Evolutionary conservation across 2,329 filamentous ascomycete genomes (phyloP).

Genomic region (Aureobasidium sp.): DNA sequence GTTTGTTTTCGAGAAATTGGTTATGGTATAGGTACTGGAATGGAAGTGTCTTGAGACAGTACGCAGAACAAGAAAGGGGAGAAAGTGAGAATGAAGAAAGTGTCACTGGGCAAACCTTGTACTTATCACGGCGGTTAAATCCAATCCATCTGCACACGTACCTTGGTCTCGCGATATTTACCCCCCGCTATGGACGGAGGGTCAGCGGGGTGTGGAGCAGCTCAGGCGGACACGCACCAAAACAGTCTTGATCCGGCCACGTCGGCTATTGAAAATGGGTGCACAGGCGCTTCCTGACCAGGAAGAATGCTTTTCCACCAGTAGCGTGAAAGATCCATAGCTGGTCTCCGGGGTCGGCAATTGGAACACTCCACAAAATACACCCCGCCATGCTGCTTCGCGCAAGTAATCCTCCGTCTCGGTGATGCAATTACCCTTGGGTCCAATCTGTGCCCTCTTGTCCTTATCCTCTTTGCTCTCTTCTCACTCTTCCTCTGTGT

Average conservation of each 20-base stretch:
- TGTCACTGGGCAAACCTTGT: slow-evolving; percentile 1
- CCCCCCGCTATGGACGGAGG: slow-evolving; percentile 1
- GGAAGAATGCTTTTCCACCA: slow-evolving; percentile 1
- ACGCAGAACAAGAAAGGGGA: not conserved
- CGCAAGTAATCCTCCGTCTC: not conserved
- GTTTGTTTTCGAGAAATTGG: not conserved
- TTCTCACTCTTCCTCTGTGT: not conserved
- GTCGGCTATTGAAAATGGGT: not conserved
- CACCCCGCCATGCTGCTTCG: slow-evolving; percentile 11
- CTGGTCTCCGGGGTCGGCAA: slow-evolving; percentile 1
- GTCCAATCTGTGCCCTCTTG: not conserved
- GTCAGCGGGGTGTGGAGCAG: not conserved
- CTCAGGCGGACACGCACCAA: not conserved
- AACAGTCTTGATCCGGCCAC: not conserved
- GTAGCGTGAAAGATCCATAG: not conserved
- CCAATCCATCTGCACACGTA: not conserved
- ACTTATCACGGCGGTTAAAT: slow-evolving; percentile 14
- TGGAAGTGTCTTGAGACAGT: not conserved
- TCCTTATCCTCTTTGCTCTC: not conserved
- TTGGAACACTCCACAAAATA: slow-evolving; percentile 13
- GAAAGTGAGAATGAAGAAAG: slow-evolving; percentile 1
- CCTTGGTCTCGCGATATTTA: not conserved
- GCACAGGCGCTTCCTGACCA: not conserved
- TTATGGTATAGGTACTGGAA: not conserved
- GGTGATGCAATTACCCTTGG: slow-evolving; percentile 9